Evolutionary conservation across 306 rosid genomes (phyloP), one percentile per base, ranked within the genome.

Genomic region (Trichosanthes cucumerina): DNA sequence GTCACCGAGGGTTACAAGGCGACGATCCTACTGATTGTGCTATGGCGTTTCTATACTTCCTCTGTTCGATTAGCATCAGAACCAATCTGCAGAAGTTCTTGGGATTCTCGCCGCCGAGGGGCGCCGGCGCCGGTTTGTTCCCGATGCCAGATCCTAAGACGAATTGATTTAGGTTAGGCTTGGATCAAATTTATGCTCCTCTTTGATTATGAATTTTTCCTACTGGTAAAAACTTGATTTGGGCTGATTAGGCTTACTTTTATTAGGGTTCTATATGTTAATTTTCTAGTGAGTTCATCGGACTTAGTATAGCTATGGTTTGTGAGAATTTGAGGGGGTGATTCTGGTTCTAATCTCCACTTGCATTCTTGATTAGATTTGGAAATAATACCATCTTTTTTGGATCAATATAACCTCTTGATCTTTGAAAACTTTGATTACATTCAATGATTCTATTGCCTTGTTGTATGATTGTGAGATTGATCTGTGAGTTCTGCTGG

Each of bases 81-180:
- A 92, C 98, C 53, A 96, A 96, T 90, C 78, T 96, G 86, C 98
- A 96, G 91, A 92, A 96, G 88, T 91, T 96, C 84, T 86, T 96
- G 81, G 98, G 99, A 21, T 96, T 92, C 77, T 84, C 97, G 58
- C 99, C 97, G 21, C 99, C 98, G 10, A 87, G 99, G 57, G 98
- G 99, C 75, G 88, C 98, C 19, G 54, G 91, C 21, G 84, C 91
- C 26, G 97, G 99, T 28, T 87, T 92, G 79, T 96, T 96, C 82
- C 99, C 99, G 58, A 78, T 96, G 89, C 98, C 99, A n/a, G 97
- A 96, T 79, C 94, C 92, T 14, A 96, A 96, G 85, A 91, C 97
- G 85, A 96, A 81, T 83, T 96, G 90, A 92, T 77, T 47, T 50
- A 76, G 70, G 60, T 81, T 53, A 24, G 77, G 26, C 38, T 53